Evolutionary conservation across 345 rosid species (phyloP).

Genomic region (Capsella bursapastoris): DNA sequence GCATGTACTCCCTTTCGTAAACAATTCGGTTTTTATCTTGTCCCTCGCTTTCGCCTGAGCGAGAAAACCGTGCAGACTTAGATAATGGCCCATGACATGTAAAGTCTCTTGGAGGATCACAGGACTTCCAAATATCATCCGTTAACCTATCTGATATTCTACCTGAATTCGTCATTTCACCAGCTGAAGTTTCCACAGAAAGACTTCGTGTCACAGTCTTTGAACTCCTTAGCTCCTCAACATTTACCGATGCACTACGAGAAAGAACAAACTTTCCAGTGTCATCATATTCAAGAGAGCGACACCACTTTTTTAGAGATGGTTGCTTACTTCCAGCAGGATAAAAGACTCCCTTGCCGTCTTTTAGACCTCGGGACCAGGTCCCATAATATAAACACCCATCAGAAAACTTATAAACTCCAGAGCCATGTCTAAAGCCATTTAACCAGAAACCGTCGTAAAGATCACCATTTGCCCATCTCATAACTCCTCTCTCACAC

Average conservation of each 20-base stretch:
- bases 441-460: conserved; percentile 84
- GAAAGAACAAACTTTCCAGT: conserved; percentile 51
- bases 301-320: conserved; percentile 59
- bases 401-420: conserved; percentile 76
- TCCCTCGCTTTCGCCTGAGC: conserved; percentile 55
- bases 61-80: conserved; percentile 44
- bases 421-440: conserved; percentile 80
- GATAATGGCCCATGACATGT: conserved; percentile 46
- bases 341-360: conserved; percentile 87
- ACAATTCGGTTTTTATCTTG: conserved; percentile 48
- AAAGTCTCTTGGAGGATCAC: conserved; percentile 50
- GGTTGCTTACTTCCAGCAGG: conserved; percentile 82
- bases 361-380: conserved; percentile 81
- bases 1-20: conserved; percentile 90
- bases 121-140: conserved; percentile 48
- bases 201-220: conserved; percentile 54
- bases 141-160: conserved; percentile 55
- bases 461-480: conserved; percentile 84
- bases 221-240: conserved; percentile 50
- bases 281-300: conserved; percentile 56
- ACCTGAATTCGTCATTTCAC: conserved; percentile 55
- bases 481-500: conserved; percentile 90
- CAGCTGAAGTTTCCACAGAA: conserved; percentile 57
- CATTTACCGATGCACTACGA: conserved; percentile 52
- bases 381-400: conserved; percentile 84